Percentiles rank a stretch among this genome's conserved stretches.
These are phyloP conservation scores for Magnaporthiopsis incrustans DNA, from an alignment of 2,329 filamentous ascomycete species.

Conservation along the genomic window DNA sequence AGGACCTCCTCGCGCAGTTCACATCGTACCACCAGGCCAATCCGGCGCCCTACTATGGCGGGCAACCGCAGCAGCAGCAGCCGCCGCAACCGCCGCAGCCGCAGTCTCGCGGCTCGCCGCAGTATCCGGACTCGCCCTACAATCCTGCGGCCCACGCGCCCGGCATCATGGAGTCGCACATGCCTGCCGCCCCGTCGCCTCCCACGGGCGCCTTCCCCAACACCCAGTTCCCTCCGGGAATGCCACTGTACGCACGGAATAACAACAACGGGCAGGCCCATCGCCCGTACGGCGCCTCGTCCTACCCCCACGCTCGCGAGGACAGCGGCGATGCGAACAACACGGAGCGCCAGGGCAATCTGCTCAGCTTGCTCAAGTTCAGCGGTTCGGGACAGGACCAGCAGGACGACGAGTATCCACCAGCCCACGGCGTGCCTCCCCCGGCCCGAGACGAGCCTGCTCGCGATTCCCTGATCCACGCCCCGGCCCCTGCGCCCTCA, in stretches of 20 bases:
- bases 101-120: constrained; percentile 1
- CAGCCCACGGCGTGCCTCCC: constrained; percentile 4
- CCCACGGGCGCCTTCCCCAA: constrained; percentile 30
- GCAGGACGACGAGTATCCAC: neutral
- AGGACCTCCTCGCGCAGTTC: constrained; percentile 25
- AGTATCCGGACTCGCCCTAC: constrained; percentile 14
- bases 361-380: constrained; percentile 57
- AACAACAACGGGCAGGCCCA: neutral
- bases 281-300: neutral
- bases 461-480: constrained; percentile 36
- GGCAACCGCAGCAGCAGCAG: constrained; percentile 6
- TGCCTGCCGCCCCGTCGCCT: constrained; percentile 38
- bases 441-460: constrained; percentile 18
- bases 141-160: constrained; percentile 17
- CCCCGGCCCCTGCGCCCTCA: constrained; percentile 46
- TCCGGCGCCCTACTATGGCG: constrained; percentile 20
- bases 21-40: constrained; percentile 21
- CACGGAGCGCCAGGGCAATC: constrained; percentile 17
- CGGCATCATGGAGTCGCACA: constrained; percentile 18
- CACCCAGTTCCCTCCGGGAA: constrained; percentile 29
- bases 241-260: constrained; percentile 14
- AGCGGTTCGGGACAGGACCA: constrained; percentile 28
- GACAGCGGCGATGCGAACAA: neutral
- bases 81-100: neutral
- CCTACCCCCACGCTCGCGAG: neutral